Conservation (phyloP, 1,139 yeast genomes). For the Scheffersomyces cryptocercus region DNA sequence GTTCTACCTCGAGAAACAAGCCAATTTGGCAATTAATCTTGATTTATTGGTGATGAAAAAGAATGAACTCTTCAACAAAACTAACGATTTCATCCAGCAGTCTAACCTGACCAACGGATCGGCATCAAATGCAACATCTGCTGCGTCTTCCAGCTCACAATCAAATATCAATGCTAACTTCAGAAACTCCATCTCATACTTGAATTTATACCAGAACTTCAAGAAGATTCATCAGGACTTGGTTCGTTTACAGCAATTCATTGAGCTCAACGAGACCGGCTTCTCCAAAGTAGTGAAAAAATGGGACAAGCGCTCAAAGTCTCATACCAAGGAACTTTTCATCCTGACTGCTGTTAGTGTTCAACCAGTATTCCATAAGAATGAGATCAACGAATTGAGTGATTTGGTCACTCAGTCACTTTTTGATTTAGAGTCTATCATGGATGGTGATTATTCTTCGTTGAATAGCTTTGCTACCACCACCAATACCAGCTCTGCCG, state of each 20-base stretch:
- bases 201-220: constrained; percentile 77
- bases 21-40: constrained; percentile 75
- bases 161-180: constrained; percentile 27
- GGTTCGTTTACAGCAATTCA: constrained; percentile 85
- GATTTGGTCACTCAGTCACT: constrained; percentile 77
- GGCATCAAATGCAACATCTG: constrained; percentile 15
- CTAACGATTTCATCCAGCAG: constrained; percentile 25
- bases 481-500: background rate
- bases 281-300: constrained; percentile 92
- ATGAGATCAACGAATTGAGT: constrained; percentile 80
- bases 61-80: constrained; percentile 51
- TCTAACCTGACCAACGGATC: constrained; percentile 6
- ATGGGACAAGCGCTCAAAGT: constrained; percentile 96
- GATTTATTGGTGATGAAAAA: constrained; percentile 77
- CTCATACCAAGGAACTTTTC: constrained; percentile 90
- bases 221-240: constrained; percentile 87
- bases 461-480: constrained; percentile 17
- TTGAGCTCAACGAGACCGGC: constrained; percentile 92
- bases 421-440: constrained; percentile 81
- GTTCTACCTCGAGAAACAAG: constrained; percentile 87
- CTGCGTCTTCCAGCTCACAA: constrained; percentile 11
- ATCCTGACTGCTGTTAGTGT: constrained; percentile 91
- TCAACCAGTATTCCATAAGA: constrained; percentile 93
- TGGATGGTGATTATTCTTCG: constrained; percentile 68
- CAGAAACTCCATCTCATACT: constrained; percentile 44